Conservation (phyloP, 805 yeast species). For the baker's yeast (Saccharomyces cerevisiae) region DNA sequence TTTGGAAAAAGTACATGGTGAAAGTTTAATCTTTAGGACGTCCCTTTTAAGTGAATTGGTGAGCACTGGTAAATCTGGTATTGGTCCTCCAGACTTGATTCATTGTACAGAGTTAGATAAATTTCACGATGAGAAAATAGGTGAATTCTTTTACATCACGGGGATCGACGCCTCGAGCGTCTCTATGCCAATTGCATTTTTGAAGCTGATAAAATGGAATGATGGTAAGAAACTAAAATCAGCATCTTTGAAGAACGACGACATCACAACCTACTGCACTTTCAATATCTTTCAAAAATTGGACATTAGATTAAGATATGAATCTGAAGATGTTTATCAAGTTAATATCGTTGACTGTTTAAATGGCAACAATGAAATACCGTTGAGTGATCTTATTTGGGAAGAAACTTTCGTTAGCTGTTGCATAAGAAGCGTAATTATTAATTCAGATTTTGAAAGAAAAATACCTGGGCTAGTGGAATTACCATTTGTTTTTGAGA, state of each 20-base stretch:
- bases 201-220: slow-evolving; percentile 32
- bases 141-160: slow-evolving; percentile 41
- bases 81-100: slow-evolving; percentile 69
- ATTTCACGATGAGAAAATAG: slow-evolving; percentile 38
- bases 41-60: slow-evolving; percentile 14
- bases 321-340: slow-evolving; percentile 25
- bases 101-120: slow-evolving; percentile 36
- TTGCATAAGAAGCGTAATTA: slow-evolving; percentile 46
- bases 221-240: slow-evolving; percentile 6
- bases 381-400: slow-evolving; percentile 40
- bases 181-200: slow-evolving; percentile 40
- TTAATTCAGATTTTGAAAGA: slow-evolving; percentile 44
- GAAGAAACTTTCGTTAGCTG: slow-evolving; percentile 52
- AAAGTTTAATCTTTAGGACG: slow-evolving; percentile 24
- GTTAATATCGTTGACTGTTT: slow-evolving; percentile 27
- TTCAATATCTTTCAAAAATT: slow-evolving; percentile 64
- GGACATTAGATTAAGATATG: slow-evolving; percentile 61
- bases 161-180: slow-evolving; percentile 42
- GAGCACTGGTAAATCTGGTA: slow-evolving; percentile 27
- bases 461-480: slow-evolving; percentile 54
- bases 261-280: slow-evolving; percentile 43
- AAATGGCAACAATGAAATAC: slow-evolving; percentile 22
- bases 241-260: slow-evolving; percentile 11
- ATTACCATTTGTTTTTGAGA: slow-evolving; percentile 35
- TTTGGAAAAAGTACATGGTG: slow-evolving; percentile 26